Conservation (phyloP, 2,329 filamentous ascomycete species). For the Penicillium sp. region DNA sequence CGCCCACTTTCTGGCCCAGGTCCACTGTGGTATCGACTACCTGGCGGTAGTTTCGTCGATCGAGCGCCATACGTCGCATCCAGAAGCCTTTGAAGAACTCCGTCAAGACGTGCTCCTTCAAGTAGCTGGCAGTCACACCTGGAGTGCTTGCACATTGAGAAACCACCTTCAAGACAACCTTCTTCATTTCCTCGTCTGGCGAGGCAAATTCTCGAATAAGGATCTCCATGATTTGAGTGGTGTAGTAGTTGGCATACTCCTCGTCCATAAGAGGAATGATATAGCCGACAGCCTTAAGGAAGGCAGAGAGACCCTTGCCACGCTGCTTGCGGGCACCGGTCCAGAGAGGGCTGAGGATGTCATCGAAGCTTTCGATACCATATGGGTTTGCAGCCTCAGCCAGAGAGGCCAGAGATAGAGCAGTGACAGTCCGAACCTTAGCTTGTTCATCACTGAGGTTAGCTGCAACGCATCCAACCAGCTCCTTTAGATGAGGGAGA, state of each 20-base stretch:
- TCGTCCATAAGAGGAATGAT: conserved; percentile 99
- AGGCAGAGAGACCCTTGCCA: conserved; percentile 91
- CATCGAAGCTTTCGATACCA: conserved; percentile 98
- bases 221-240: conserved; percentile 98
- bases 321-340: conserved; percentile 93
- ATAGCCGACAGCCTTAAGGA: conserved; percentile 94
- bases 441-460: conserved; percentile 97
- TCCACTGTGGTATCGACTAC: conserved; percentile 98
- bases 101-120: conserved; percentile 90
- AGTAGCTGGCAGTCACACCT: conserved; percentile 88
- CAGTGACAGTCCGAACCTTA: conserved; percentile 94
- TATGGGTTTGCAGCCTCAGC: conserved; percentile 97
- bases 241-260: conserved; percentile 99
- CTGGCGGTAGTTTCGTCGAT: conserved; percentile 96
- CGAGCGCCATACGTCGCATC: conserved; percentile 93
- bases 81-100: conserved; percentile 99
- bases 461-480: conserved; percentile 93
- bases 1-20: conserved; percentile 95
- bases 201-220: conserved; percentile 92
- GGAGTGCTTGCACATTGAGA: conserved; percentile 93
- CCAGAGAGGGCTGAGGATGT: conserved; percentile 96
- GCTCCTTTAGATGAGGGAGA: conserved; percentile 87
- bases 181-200: conserved; percentile 99
- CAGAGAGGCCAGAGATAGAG: conserved; percentile 87
- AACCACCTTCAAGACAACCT: conserved; percentile 95